Evolutionary conservation across 352 stramenopile genomes (phyloP).

Genomic region (Plasmopara viticola): DNA sequence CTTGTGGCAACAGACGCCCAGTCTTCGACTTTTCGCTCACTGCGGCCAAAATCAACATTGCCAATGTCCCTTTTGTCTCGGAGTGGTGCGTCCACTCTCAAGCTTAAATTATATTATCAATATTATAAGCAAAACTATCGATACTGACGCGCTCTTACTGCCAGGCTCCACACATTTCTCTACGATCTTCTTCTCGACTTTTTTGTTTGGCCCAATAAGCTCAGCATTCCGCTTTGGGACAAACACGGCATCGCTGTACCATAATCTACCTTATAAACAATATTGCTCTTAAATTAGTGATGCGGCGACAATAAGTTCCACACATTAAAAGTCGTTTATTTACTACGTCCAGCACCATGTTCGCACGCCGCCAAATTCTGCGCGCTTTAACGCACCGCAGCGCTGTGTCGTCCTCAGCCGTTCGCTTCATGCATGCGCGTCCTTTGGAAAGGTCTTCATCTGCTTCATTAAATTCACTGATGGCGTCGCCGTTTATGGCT

Average conservation of each 20-base stretch:
- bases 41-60: slow-evolving; percentile 78
- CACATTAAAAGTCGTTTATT: background rate
- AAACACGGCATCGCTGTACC: slow-evolving; percentile 22
- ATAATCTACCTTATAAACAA: background rate
- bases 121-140: no score
- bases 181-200: slow-evolving; percentile 69
- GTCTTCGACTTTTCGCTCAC: slow-evolving; percentile 74
- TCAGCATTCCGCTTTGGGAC: slow-evolving; percentile 67
- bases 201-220: slow-evolving; percentile 71
- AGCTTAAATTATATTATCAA: background rate
- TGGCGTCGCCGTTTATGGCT: slow-evolving; percentile 23
- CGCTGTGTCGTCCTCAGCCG: slow-evolving; percentile 3
- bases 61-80: slow-evolving; percentile 74
- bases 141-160: background rate
- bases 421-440: slow-evolving; percentile 14
- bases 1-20: slow-evolving; percentile 34
- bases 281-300: background rate
- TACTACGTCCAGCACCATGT: slow-evolving; percentile 10
- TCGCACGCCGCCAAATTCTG: slow-evolving; percentile 20
- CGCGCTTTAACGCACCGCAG: slow-evolving; percentile 22
- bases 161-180: slow-evolving; percentile 71
- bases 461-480: background rate
- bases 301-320: background rate
- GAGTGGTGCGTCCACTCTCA: slow-evolving; percentile 42
- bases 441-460: slow-evolving; percentile 1